Evolutionary conservation across 192 early-diverging fungal species (phyloP).

Genomic region (Coemansia reversa): DNA sequence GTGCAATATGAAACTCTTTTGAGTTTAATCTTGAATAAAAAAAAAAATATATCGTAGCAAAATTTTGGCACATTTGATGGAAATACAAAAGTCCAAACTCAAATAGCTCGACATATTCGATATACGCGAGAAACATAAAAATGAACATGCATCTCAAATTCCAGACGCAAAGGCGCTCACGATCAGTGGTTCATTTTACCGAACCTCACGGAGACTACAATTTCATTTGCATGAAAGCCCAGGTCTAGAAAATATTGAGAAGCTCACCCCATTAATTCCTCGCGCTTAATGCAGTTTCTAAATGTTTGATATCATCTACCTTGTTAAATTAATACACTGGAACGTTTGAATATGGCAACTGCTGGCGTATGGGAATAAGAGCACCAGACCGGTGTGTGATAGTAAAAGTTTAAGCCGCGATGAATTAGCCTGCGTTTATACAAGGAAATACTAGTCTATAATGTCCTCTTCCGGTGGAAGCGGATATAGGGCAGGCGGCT

Average conservation of each 20-base stretch:
- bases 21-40: not conserved
- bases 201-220: slow-evolving; percentile 22
- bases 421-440: not conserved
- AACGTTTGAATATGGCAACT: not conserved
- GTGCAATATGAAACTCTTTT: not conserved
- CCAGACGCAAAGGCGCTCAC: slow-evolving; percentile 22
- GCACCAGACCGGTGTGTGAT: not conserved
- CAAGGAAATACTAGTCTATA: not conserved
- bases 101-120: slow-evolving; percentile 21
- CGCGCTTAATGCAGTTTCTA: not conserved
- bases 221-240: slow-evolving; percentile 7
- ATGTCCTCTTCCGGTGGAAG: slow-evolving; percentile 38
- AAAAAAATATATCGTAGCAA: slow-evolving; percentile 14
- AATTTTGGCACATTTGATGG: slow-evolving; percentile 27
- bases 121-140: slow-evolving; percentile 8
- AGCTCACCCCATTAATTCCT: not conserved
- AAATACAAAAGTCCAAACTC: slow-evolving; percentile 23
- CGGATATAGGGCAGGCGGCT: slow-evolving; percentile 40
- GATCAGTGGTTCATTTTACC: slow-evolving; percentile 7
- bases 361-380: not conserved
- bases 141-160: not conserved
- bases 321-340: not conserved
- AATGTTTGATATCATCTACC: not conserved
- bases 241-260: not conserved
- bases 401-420: not conserved